These are phyloP conservation scores for Aethionema arabicum DNA, from an alignment of 345 rosid genomes.

Conservation along the genomic window DNA sequence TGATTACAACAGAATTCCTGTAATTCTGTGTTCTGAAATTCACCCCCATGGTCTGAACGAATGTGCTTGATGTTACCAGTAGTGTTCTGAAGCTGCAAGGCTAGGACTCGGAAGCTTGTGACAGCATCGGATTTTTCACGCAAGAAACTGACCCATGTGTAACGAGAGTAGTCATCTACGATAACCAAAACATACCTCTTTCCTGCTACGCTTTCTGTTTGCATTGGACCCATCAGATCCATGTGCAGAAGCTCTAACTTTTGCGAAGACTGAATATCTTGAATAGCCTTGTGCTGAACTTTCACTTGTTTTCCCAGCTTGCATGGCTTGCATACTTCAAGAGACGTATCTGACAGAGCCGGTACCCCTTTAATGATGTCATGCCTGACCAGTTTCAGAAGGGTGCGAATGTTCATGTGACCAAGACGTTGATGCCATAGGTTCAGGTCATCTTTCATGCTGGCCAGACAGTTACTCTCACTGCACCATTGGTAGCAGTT, in stretches of 20 bases:
- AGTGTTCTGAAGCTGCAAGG: neutral
- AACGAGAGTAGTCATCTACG: neutral
- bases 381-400: too few relatives aligned
- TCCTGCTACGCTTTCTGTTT: neutral
- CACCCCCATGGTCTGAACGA: neutral
- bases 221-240: neutral
- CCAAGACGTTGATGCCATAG: neutral
- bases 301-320: too few relatives aligned
- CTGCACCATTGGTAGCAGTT: too few relatives aligned
- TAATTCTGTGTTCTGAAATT: neutral
- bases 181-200: neutral
- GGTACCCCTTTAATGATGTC: too few relatives aligned
- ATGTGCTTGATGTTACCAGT: neutral
- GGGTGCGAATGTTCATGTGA: neutral
- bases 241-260: too few relatives aligned
- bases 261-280: too few relatives aligned
- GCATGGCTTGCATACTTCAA: too few relatives aligned
- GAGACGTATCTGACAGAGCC: too few relatives aligned
- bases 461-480: neutral
- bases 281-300: too few relatives aligned
- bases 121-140: neutral
- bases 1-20: neutral
- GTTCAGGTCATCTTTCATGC: neutral
- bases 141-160: neutral
- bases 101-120: neutral